These are phyloP conservation scores for Rhinocladiella similis DNA, from an alignment of 2,329 filamentous ascomycete species.

Conservation along the genomic window DNA sequence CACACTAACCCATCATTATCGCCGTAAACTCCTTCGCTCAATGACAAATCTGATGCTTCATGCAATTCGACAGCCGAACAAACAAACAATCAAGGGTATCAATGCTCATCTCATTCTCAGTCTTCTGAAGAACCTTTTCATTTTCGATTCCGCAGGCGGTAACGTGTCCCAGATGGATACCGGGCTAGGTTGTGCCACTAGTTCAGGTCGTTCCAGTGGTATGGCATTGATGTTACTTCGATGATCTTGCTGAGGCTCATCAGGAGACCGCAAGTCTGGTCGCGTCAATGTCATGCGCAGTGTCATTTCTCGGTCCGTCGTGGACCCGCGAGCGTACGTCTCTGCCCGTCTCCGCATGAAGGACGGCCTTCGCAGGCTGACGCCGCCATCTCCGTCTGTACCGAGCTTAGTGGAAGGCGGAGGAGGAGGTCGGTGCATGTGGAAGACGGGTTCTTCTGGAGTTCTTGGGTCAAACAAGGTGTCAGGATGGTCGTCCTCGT, in stretches of 20 bases:
- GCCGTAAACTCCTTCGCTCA: slow-evolving; percentile 19
- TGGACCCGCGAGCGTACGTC: slow-evolving; percentile 51
- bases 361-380: slow-evolving; percentile 10
- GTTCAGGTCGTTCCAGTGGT: slow-evolving; percentile 56
- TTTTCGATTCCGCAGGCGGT: slow-evolving; percentile 37
- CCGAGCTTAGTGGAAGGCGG: slow-evolving; percentile 9
- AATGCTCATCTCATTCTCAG: slow-evolving; percentile 32
- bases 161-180: slow-evolving; percentile 46
- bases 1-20: background rate
- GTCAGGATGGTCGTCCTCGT: slow-evolving; percentile 24
- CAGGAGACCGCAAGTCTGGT: slow-evolving; percentile 69
- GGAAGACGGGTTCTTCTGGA: slow-evolving; percentile 29
- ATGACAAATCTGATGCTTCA: slow-evolving; percentile 1
- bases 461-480: slow-evolving; percentile 30
- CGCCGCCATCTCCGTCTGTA: slow-evolving; percentile 9
- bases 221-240: slow-evolving; percentile 57
- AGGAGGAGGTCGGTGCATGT: slow-evolving; percentile 15
- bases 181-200: slow-evolving; percentile 47
- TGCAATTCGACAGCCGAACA: background rate
- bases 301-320: slow-evolving; percentile 82
- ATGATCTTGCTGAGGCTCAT: slow-evolving; percentile 68
- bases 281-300: slow-evolving; percentile 92
- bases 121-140: slow-evolving; percentile 48
- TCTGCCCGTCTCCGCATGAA: slow-evolving; percentile 32
- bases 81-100: background rate